Evolutionary conservation across 2,329 filamentous ascomycete genomes (phyloP).

Genomic region (Apiospora saccharicola): DNA sequence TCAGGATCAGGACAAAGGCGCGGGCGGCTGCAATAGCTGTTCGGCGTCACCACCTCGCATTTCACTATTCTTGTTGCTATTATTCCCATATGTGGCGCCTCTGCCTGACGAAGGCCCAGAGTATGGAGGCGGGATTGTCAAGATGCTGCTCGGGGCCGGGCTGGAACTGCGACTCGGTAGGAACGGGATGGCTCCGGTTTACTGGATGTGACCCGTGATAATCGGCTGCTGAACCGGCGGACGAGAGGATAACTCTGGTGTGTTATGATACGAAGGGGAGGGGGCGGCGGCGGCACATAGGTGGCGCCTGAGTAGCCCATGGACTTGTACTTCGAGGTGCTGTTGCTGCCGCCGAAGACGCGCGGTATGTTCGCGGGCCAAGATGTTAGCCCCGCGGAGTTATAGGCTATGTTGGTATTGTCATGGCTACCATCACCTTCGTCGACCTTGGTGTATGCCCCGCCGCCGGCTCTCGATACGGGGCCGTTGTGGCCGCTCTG

Average conservation of each 20-base stretch:
- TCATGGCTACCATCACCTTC: slow-evolving; percentile 16
- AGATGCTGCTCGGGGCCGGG: slow-evolving; percentile 22
- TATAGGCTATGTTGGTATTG: neutral
- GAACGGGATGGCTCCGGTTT: slow-evolving; percentile 24
- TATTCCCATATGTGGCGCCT: neutral
- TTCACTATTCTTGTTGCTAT: neutral
- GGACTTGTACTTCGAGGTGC: slow-evolving; percentile 15
- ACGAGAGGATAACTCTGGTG: neutral
- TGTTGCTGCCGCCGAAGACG: neutral
- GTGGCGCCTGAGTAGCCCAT: slow-evolving; percentile 23
- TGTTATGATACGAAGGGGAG: neutral
- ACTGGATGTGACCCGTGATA: slow-evolving; percentile 25
- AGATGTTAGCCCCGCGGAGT: neutral
- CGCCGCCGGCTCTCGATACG: neutral
- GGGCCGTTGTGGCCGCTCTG: neutral
- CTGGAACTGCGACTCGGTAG: slow-evolving; percentile 19
- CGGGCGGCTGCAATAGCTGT: neutral
- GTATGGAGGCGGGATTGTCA: neutral
- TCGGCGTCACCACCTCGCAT: neutral
- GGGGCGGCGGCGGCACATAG: neutral
- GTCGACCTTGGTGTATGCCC: slow-evolving; percentile 25
- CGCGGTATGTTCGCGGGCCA: neutral
- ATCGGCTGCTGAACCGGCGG: slow-evolving; percentile 12
- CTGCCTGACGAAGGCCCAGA: neutral
- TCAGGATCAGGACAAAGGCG: neutral